A percentile compares a stretch with the other conserved stretches of the same genome.
phyloP scores from a whole-genome alignment of 805 yeast genomes.

The Starmerella gropengiesseri region DNA sequence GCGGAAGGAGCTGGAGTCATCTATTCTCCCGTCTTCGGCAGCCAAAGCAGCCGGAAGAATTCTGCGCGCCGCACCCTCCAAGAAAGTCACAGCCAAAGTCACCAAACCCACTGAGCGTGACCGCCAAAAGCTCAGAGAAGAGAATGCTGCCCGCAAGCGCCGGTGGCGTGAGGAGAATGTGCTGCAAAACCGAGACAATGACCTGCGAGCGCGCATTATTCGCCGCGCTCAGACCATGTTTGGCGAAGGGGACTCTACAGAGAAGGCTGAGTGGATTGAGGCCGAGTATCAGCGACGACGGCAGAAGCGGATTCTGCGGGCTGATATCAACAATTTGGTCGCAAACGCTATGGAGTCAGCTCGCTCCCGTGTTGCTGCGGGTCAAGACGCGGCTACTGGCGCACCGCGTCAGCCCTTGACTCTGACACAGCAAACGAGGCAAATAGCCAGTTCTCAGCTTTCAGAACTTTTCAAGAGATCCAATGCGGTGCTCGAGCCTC shows the following conservation, averaged over 20 bases:
- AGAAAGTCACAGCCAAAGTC: constrained; percentile 2
- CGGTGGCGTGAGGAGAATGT: constrained; percentile 74
- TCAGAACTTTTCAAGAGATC: constrained; percentile 20
- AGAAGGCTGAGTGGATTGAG: constrained; percentile 57
- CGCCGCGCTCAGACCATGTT: constrained; percentile 59
- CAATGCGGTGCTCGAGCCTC: constrained; percentile 20
- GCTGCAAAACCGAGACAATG: constrained; percentile 78
- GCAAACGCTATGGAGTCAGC: constrained; percentile 14
- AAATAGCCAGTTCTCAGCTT: constrained; percentile 20
- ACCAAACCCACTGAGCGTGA: constrained; percentile 27
- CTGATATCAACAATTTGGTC: constrained; percentile 20
- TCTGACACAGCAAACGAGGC: constrained; percentile 18
- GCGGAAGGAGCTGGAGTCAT: too few relatives aligned
- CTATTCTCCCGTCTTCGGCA: background rate
- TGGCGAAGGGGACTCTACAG: constrained; percentile 49
- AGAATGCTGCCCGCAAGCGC: constrained; percentile 67
- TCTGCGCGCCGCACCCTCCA: background rate
- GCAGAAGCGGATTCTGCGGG: constrained; percentile 44
- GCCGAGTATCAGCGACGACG: constrained; percentile 58
- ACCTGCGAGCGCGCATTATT: constrained; percentile 63
- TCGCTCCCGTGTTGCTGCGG: constrained; percentile 12
- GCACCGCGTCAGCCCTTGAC: constrained; percentile 15
- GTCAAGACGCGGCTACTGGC: too few relatives aligned
- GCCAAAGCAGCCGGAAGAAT: background rate
- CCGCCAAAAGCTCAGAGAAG: constrained; percentile 49